Evolutionary conservation across 345 rosid species (phyloP).

Genomic region (Pistacia vera): DNA sequence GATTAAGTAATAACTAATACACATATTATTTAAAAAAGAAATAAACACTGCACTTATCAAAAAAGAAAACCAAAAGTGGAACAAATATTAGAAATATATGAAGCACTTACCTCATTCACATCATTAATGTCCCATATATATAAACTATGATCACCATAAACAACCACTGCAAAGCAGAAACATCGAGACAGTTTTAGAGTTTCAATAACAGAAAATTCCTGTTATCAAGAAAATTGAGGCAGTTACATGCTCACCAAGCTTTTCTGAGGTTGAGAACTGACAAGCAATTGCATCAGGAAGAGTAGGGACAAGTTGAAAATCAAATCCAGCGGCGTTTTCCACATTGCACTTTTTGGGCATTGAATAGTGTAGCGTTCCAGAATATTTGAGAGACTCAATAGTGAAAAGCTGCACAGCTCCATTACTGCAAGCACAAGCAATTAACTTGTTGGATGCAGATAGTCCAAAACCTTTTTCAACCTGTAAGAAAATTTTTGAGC

Average conservation of each 20-base stretch:
- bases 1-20: conserved; percentile 6
- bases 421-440: conserved; percentile 82
- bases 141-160: conserved; percentile 77
- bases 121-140: conserved; percentile 73
- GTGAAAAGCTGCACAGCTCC: conserved; percentile 62
- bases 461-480: conserved; percentile 74
- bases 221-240: background rate
- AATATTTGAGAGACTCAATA: conserved; percentile 41
- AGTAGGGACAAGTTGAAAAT: conserved; percentile 26
- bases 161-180: conserved; percentile 60
- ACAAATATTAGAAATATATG: background rate
- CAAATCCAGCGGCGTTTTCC: conserved; percentile 26
- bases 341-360: conserved; percentile 39
- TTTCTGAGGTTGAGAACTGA: conserved; percentile 65
- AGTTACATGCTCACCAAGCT: conserved; percentile 52
- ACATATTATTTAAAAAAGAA: conserved; percentile 14
- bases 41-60: background rate
- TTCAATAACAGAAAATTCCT: conserved; percentile 2
- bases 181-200: conserved; percentile 1
- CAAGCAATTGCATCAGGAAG: conserved; percentile 85
- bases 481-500: conserved; percentile 41
- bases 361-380: conserved; percentile 54
- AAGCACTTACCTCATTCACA: conserved; percentile 55
- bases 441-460: conserved; percentile 58
- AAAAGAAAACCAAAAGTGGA: conserved; percentile 13